These are phyloP conservation scores for Ustilago loliicola DNA, from an alignment of 1,284 basidiomycete species.

Conservation along the genomic window DNA sequence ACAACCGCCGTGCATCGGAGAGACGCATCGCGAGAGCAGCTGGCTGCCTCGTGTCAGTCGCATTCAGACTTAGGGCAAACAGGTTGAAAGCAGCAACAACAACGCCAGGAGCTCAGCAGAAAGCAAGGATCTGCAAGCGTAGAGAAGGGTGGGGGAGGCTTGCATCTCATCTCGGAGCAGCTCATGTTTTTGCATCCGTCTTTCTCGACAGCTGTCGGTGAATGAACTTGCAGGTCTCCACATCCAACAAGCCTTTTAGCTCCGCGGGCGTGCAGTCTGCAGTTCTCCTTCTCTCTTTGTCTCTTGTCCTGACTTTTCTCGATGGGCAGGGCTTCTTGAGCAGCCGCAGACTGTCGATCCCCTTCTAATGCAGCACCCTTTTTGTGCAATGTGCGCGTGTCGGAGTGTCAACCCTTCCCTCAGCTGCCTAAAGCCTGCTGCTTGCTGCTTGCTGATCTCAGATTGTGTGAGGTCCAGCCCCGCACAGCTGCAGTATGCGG, in stretches of 20 bases:
- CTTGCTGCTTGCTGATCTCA: slow-evolving; percentile 6
- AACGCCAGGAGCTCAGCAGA: background rate
- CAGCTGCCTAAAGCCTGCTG: background rate
- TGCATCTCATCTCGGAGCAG: no score
- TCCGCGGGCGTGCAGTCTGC: slow-evolving; percentile 2
- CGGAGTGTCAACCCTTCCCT: background rate
- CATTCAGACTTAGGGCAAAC: background rate
- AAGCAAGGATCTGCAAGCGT: background rate
- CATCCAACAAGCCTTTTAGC: slow-evolving; percentile 3
- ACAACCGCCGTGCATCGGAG: background rate
- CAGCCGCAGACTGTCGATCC: background rate
- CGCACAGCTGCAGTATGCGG: slow-evolving; percentile 1
- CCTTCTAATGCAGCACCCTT: background rate
- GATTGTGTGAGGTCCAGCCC: background rate
- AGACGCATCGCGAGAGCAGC: background rate
- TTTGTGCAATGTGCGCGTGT: background rate
- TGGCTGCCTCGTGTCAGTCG: background rate
- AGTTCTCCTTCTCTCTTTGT: background rate
- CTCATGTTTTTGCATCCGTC: background rate
- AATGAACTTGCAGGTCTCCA: slow-evolving; percentile 3
- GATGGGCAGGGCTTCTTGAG: background rate
- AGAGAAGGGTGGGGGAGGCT: background rate
- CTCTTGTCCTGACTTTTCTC: background rate
- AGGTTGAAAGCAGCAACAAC: background rate
- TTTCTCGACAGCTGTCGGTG: slow-evolving; percentile 1